phyloP scores from a whole-genome alignment of 495 filamentous ascomycete genomes.

The Aspergillus bertholletiae region DNA sequence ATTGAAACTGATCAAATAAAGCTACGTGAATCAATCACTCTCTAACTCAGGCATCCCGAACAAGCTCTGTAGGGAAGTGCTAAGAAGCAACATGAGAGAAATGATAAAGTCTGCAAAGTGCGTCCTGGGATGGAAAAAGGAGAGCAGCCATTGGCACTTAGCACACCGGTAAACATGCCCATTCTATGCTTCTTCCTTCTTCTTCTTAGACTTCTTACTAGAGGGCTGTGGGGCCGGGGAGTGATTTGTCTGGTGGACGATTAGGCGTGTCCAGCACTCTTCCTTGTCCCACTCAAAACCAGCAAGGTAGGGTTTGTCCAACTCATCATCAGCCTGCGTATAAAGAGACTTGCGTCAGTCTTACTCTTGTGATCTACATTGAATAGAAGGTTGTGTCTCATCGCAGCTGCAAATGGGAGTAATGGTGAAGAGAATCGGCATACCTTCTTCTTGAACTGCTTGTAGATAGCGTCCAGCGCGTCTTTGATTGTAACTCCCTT shows the following conservation, averaged over 20 bases:
- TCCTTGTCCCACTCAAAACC: slow-evolving; percentile 96
- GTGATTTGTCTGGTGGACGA: slow-evolving; percentile 79
- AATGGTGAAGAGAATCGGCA: slow-evolving; percentile 6
- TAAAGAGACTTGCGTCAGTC: slow-evolving; percentile 11
- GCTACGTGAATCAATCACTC: slow-evolving; percentile 22
- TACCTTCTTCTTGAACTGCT: slow-evolving; percentile 92
- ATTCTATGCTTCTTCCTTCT: slow-evolving; percentile 41
- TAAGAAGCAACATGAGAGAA: slow-evolving; percentile 10
- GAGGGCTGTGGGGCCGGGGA: slow-evolving; percentile 45
- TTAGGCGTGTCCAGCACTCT: slow-evolving; percentile 69
- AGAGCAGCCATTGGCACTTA: background rate
- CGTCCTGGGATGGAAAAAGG: background rate
- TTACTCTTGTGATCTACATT: background rate
- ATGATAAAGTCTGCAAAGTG: slow-evolving; percentile 1
- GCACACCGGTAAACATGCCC: background rate
- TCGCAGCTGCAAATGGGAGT: background rate
- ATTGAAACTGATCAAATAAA: slow-evolving; percentile 12
- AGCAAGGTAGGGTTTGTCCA: slow-evolving; percentile 74
- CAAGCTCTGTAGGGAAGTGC: slow-evolving; percentile 12
- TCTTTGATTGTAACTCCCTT: slow-evolving; percentile 96
- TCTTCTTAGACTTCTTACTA: slow-evolving; percentile 70
- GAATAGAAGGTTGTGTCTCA: background rate
- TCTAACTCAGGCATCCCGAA: slow-evolving; percentile 23
- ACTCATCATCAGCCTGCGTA: slow-evolving; percentile 78
- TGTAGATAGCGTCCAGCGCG: slow-evolving; percentile 88